These are phyloP conservation scores for Phoma sp. DNA, from an alignment of 2,329 filamentous ascomycete species.

Conservation along the genomic window DNA sequence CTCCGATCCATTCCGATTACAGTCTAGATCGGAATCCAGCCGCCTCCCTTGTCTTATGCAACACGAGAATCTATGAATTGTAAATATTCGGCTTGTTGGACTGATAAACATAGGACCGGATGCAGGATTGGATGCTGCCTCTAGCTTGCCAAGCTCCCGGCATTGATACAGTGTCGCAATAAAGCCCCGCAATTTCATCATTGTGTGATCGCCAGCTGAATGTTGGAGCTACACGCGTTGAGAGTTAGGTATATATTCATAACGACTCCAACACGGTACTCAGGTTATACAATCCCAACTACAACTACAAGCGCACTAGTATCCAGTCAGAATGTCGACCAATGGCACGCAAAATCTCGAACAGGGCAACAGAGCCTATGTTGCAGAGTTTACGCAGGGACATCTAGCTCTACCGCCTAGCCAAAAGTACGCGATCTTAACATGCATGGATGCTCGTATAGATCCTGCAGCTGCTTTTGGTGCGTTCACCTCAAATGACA, in stretches of 20 bases:
- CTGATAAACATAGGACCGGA: no score
- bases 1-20: no score
- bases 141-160: conserved; percentile 1
- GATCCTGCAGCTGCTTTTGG: conserved; percentile 72
- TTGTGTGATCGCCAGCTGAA: conserved; percentile 1
- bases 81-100: no score
- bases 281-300: neutral
- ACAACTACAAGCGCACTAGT: neutral
- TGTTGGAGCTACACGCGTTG: neutral
- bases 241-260: neutral
- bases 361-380: conserved; percentile 65
- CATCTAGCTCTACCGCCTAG: conserved; percentile 72
- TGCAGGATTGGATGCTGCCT: neutral
- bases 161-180: conserved; percentile 20
- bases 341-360: conserved; percentile 63
- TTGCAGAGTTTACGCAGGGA: conserved; percentile 68
- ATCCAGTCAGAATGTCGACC: conserved; percentile 48
- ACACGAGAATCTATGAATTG: no score
- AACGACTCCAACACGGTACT: neutral
- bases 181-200: conserved; percentile 27
- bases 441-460: conserved; percentile 82
- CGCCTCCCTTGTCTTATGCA: no score
- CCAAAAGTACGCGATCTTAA: conserved; percentile 73
- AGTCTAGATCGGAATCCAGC: no score
- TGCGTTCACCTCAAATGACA: neutral